Percentiles rank a stretch among this genome's conserved stretches.
Conservation (phyloP, 2,329 filamentous ascomycete species). For the Shiraia sp. region DNA sequence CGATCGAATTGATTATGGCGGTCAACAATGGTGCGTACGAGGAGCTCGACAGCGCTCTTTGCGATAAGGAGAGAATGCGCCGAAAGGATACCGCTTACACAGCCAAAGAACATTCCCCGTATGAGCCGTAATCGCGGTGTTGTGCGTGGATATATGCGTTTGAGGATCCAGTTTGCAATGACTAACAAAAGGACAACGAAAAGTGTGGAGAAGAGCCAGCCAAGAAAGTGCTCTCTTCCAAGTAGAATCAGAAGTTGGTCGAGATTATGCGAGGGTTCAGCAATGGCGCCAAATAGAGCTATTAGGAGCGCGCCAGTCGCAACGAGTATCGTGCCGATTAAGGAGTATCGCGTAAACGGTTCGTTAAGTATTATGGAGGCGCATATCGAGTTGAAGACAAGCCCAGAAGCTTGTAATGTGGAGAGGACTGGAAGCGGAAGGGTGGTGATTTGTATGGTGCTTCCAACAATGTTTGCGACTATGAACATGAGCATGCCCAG, state of each 20-base stretch:
- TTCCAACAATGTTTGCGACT: slow-evolving; percentile 89
- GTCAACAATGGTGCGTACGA: slow-evolving; percentile 84
- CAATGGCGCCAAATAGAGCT: slow-evolving; percentile 89
- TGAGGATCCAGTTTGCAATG: slow-evolving; percentile 47
- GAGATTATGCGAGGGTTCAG: slow-evolving; percentile 87
- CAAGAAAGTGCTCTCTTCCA: slow-evolving; percentile 72
- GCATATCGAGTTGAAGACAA: slow-evolving; percentile 99
- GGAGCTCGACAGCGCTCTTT: slow-evolving; percentile 92
- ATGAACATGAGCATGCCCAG: slow-evolving; percentile 97
- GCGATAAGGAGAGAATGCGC: slow-evolving; percentile 91
- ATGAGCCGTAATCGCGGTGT: slow-evolving; percentile 72
- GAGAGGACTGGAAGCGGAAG: slow-evolving; percentile 92
- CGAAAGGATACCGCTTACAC: slow-evolving; percentile 86
- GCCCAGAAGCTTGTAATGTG: slow-evolving; percentile 84
- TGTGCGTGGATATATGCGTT: slow-evolving; percentile 44
- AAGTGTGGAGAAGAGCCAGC: slow-evolving; percentile 85
- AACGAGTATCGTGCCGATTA: slow-evolving; percentile 86
- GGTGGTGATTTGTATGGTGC: slow-evolving; percentile 96
- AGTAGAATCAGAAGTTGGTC: slow-evolving; percentile 79
- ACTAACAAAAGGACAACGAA: slow-evolving; percentile 73
- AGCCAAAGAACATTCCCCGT: slow-evolving; percentile 84
- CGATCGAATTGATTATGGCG: slow-evolving; percentile 90
- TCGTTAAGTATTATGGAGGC: slow-evolving; percentile 90
- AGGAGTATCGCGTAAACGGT: slow-evolving; percentile 91
- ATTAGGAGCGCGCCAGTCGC: slow-evolving; percentile 88